phyloP scores from a whole-genome alignment of 2,329 filamentous ascomycete species.

The Septoria petroselini region DNA sequence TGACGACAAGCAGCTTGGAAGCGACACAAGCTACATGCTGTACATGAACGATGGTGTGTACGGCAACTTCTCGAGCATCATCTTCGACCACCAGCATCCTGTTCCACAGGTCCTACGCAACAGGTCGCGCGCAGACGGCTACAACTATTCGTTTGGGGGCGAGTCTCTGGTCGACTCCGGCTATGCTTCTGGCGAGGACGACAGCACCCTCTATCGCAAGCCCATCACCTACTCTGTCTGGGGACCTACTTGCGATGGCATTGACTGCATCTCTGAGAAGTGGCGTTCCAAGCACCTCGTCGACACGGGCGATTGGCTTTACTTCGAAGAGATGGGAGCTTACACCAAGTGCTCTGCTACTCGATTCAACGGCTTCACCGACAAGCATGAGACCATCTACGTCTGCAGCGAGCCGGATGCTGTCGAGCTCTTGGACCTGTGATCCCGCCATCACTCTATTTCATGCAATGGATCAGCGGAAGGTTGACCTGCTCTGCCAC shows the following conservation, averaged over 20 bases:
- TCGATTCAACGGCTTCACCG: slow-evolving; percentile 94
- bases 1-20: slow-evolving; percentile 57
- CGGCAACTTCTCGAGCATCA: slow-evolving; percentile 98
- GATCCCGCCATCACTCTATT: not conserved
- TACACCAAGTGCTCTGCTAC: slow-evolving; percentile 99
- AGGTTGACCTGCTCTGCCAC: too few species aligned
- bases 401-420: slow-evolving; percentile 92
- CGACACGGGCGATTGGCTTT: slow-evolving; percentile 95
- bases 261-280: slow-evolving; percentile 86
- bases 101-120: slow-evolving; percentile 68
- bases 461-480: too few species aligned
- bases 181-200: slow-evolving; percentile 40
- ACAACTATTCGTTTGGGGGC: slow-evolving; percentile 31
- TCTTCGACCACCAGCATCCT: slow-evolving; percentile 96
- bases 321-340: slow-evolving; percentile 97
- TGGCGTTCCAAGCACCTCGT: slow-evolving; percentile 73
- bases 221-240: slow-evolving; percentile 85
- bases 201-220: slow-evolving; percentile 41
- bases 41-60: slow-evolving; percentile 98
- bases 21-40: slow-evolving; percentile 81
- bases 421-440: slow-evolving; percentile 14
- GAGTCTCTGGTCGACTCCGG: slow-evolving; percentile 36
- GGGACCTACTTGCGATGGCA: slow-evolving; percentile 97
- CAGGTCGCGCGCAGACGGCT: slow-evolving; percentile 29
- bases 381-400: slow-evolving; percentile 89